Base-by-base conservation (phyloP, 2,329 filamentous ascomycete genomes). In the Trichoderma gracile region DNA sequence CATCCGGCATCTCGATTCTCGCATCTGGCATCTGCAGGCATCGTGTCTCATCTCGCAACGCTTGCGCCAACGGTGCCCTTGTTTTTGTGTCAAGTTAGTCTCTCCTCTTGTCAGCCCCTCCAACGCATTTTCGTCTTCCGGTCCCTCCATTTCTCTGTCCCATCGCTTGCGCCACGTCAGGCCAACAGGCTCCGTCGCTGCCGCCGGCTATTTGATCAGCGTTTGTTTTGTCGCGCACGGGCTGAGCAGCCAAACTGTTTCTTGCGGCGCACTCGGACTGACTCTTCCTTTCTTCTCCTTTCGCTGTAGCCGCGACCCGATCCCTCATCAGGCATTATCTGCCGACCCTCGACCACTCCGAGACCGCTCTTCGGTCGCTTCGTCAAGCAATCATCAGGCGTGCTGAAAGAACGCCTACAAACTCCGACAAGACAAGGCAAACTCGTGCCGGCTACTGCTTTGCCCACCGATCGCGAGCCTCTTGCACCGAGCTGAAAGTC, bases 151-250 rank as follows among this genome's bases (percentile, higher is more conserved):
- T 59, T 43, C 56, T 54, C 58, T 52, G 7, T 30, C 8, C 27
- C 4, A 30, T 6, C 27, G 43, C 38, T 63, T 65, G 63, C 63
- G 63, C 63, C 63, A 65, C 63, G 63, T 65, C 54, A 47, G 47
- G 53, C 63, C 63, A 53, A 54, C 17, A 43, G 55, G 38, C 30
- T 60, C 55, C 63, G 63, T 60, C 45, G 63, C 54, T 54, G 63
- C 55, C 56, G 63, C 49, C 56, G 54, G 63, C 55, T 40, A 21
- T 60, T 59, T 59, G 63, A 45, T 46, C 43, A 46, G 40, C 33
- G 25, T 60, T 65, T 54, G 42, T 60, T 17, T 46, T 21, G 42
- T 65, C 63, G 63, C 63, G 63, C 55, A 65, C 43, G 9, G 33
- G 27, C 53, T 47, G 55, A 45, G 47, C 55, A n/a, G 40, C 27